Evolutionary conservation across 306 rosid species (phyloP).

Genomic region (Gastrolobium villosum): DNA sequence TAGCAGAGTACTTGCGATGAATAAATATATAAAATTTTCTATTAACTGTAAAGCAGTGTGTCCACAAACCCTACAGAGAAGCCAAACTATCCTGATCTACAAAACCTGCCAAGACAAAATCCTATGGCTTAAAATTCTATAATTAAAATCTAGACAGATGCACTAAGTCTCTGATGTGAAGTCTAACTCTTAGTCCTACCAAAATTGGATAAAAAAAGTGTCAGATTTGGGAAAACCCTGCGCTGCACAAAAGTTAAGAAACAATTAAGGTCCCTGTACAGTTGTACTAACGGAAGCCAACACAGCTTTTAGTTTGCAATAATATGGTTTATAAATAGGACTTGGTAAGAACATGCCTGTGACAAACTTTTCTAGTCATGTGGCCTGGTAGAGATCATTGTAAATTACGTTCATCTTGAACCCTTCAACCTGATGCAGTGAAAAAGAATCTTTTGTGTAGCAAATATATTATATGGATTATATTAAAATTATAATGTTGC

Average conservation of each 20-base stretch:
- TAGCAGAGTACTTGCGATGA: no score
- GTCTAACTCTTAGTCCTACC: not conserved
- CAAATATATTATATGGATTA: not conserved
- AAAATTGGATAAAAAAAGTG: not conserved
- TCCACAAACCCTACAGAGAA: not conserved
- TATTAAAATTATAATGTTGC: conserved; percentile 7
- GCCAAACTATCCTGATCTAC: not conserved
- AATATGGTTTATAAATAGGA: conserved; percentile 24
- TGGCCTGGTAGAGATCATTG: conserved; percentile 93
- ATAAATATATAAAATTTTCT: no score
- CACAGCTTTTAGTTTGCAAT: conserved; percentile 43
- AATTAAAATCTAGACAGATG: not conserved
- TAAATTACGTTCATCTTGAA: conserved; percentile 99
- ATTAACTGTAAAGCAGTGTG: no score
- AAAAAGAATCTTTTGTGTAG: conserved; percentile 29
- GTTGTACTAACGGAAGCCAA: not conserved
- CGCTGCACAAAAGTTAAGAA: conserved; percentile 2
- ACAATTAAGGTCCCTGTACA: not conserved
- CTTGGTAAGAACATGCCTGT: conserved; percentile 74
- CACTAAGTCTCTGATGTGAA: not conserved
- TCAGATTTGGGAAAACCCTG: not conserved
- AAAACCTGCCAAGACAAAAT: conserved; percentile 10
- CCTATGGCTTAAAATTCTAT: not conserved
- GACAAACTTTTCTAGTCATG: conserved; percentile 93
- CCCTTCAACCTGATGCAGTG: conserved; percentile 85